Percentiles rank a stretch among this genome's conserved stretches.
phyloP scores from a whole-genome alignment of 208 protist species.

The Strigomonas galati region DNA sequence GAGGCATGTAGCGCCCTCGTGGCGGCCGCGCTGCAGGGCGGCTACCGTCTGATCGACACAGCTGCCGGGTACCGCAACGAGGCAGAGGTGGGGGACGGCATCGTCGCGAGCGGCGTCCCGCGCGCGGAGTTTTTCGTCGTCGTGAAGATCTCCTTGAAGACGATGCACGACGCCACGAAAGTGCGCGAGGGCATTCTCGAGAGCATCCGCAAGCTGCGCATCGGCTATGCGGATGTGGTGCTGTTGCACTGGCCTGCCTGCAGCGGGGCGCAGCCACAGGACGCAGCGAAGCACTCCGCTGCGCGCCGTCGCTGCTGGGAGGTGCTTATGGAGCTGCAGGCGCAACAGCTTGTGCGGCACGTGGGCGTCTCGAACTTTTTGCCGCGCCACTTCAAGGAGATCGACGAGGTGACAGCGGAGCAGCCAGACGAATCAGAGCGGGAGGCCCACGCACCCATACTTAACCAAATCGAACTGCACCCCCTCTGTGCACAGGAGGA shows the following conservation, averaged over 20 bases:
- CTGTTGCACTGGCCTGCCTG: constrained; percentile 86
- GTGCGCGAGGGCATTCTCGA: constrained; percentile 42
- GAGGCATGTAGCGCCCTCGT: constrained; percentile 55
- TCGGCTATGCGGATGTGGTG: constrained; percentile 70
- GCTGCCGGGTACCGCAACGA: constrained; percentile 80
- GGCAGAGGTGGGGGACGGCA: constrained; percentile 59
- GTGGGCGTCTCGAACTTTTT: constrained; percentile 86
- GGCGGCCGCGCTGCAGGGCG: constrained; percentile 39
- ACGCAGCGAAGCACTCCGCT: constrained; percentile 39
- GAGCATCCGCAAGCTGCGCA: constrained; percentile 56
- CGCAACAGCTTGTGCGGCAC: constrained; percentile 41
- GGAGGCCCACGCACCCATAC: constrained; percentile 15
- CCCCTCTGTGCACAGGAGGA: constrained; percentile 68
- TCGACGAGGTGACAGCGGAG: constrained; percentile 17
- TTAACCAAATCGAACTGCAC: constrained; percentile 90
- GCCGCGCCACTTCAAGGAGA: constrained; percentile 55
- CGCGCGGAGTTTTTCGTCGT: constrained; percentile 66
- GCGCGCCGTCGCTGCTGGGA: constrained; percentile 66
- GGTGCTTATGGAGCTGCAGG: constrained; percentile 53
- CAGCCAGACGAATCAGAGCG: background rate
- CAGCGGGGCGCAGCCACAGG: constrained; percentile 41
- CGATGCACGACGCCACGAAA: constrained; percentile 32
- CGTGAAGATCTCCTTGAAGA: constrained; percentile 73
- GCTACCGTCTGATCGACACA: constrained; percentile 85
- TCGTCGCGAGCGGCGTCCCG: constrained; percentile 49